Evolutionary conservation across 2,329 filamentous ascomycete species (phyloP), one percentile per base, ranked within the genome.

Genomic region (Colletotrichum sp.): DNA sequence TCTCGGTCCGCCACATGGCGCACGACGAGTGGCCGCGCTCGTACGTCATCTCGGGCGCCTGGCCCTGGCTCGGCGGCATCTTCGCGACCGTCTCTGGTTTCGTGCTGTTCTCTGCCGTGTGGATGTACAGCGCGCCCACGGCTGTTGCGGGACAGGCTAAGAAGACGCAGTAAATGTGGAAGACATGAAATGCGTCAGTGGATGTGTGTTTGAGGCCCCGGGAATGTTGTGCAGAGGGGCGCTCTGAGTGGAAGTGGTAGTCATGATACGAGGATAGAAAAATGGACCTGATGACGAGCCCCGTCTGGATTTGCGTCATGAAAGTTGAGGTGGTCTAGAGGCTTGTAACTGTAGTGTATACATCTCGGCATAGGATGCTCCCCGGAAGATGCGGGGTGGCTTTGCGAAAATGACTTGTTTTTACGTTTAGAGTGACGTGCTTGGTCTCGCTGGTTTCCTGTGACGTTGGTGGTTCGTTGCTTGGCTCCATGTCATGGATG

Each of bases 11-110:
- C 63, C 97, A 99, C 88, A 97, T 98, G 86, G 97, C 97, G 9
- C 97, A 99, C 88, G 93, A 99, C 84, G 97, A 99, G 88, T 99
- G 94, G 91, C 95, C 96, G 36, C 91, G 97, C 81, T 98, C 95
- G 85, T 98, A 93, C 88, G 92, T 91, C 82, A 99, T 99, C 83
- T 95, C 91, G 77, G 96, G 93, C 57, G 96, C 96, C 5, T 98
- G 95, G 95, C 95, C 96, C 13, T 98, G 96, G 95, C 95, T 99
- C 82, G 90, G 93, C 1, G 96, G 97, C 75, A 94, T 98, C 76
- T 94, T 91, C 83, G 93, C 93, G 66, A 98, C 98, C 3, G 91
- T 98, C 71, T 89, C 88, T 13, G 97, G 96, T 9, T 99, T 96
- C 91, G 79, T 98, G 77, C 91, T 88, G 0, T 98, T 99, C 86